Evolutionary conservation across 352 stramenopile genomes (phyloP).

Genomic region (Phytophthora ohioensis): DNA sequence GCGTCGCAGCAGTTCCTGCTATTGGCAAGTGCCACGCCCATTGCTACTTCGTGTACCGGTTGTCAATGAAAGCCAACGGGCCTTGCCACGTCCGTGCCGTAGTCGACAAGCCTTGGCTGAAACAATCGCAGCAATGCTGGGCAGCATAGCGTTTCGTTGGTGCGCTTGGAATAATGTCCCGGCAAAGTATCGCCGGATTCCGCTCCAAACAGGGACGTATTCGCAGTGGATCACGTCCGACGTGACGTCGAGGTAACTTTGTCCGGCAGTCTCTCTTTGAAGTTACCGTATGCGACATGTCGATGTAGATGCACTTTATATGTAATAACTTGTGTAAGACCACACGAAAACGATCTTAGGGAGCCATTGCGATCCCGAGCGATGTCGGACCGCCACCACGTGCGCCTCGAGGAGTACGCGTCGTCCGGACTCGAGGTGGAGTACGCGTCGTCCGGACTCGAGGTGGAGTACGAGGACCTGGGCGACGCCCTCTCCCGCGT

Average conservation of each 20-base stretch:
- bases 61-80: neutral
- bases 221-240: neutral
- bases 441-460: conserved; percentile 42
- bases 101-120: neutral
- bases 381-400: conserved; percentile 17
- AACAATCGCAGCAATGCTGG: no score
- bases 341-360: conserved; percentile 37
- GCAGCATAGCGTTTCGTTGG: no score
- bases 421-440: conserved; percentile 42
- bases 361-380: no score
- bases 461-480: conserved; percentile 28
- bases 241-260: conserved; percentile 1
- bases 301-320: neutral
- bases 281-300: conserved; percentile 33
- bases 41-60: neutral
- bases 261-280: conserved; percentile 11
- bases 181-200: neutral
- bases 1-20: neutral
- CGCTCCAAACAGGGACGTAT: neutral
- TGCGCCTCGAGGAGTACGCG: conserved; percentile 78
- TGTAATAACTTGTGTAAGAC: conserved; percentile 2
- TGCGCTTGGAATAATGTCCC: no score
- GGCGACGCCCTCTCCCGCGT: conserved; percentile 13
- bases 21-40: conserved; percentile 8
- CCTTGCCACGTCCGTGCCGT: neutral